Conservation (phyloP, 768 basidiomycete genomes). For the Tremella yokohamensis region DNA sequence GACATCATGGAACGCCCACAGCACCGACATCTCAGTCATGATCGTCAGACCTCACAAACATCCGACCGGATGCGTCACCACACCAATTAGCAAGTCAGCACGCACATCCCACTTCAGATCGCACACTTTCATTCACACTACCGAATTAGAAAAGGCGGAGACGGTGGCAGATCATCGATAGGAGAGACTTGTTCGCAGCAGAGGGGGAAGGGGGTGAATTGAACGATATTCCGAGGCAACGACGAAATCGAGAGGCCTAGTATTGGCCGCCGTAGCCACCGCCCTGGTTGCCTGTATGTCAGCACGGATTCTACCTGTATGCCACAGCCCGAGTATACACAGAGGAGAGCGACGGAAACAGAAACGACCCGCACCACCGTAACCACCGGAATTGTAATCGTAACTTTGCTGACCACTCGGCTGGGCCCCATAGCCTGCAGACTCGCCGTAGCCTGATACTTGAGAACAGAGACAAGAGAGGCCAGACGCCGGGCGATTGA, state of each 20-base stretch:
- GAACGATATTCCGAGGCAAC: neutral
- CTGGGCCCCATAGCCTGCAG: conserved; percentile 25
- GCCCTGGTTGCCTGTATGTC: conserved; percentile 6
- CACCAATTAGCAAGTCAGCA: neutral
- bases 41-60: too few relatives aligned
- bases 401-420: conserved; percentile 1
- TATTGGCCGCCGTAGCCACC: conserved; percentile 4
- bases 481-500: too few relatives aligned
- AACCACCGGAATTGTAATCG: conserved; percentile 9
- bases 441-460: conserved; percentile 5
- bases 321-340: neutral
- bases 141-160: conserved; percentile 1
- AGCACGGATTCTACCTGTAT: neutral
- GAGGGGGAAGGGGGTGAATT: neutral
- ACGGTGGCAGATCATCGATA: neutral
- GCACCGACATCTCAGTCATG: too few relatives aligned
- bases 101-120: neutral
- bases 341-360: neutral
- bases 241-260: neutral
- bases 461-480: neutral
- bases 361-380: conserved; percentile 7
- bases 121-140: conserved; percentile 5
- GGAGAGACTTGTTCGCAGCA: neutral
- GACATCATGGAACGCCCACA: too few relatives aligned
- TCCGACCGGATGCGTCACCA: neutral